Conservation (phyloP, 371 early-diverging fungal species). For the Mucor circinelloides region DNA sequence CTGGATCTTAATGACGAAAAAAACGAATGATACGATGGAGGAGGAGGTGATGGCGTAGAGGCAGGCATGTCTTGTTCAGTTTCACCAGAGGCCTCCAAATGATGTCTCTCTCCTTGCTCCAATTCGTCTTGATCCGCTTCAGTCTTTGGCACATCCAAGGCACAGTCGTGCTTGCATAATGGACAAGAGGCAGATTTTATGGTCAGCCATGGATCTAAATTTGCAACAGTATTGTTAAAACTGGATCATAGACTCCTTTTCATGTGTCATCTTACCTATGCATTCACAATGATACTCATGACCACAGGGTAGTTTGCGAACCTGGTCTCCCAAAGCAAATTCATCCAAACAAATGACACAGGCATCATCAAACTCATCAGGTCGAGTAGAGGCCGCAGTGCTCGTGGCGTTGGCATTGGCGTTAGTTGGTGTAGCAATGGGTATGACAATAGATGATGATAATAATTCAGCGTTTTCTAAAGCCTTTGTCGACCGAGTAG, state of each 20-base stretch:
- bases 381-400: neutral
- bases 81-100: neutral
- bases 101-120: neutral
- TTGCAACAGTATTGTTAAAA: neutral
- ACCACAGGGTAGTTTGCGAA: conserved; percentile 72
- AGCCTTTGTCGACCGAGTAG: conserved; percentile 33
- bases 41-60: conserved; percentile 11
- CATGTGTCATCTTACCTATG: conserved; percentile 57
- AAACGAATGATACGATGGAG: conserved; percentile 14
- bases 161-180: conserved; percentile 59
- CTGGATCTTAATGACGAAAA: conserved; percentile 21
- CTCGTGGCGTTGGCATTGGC: neutral
- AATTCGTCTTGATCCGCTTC: neutral
- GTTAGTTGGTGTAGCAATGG: neutral
- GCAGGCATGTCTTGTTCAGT: neutral
- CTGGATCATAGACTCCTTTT: neutral
- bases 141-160: conserved; percentile 28
- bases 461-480: conserved; percentile 36
- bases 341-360: conserved; percentile 87
- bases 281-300: conserved; percentile 87
- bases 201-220: conserved; percentile 58
- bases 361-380: conserved; percentile 15
- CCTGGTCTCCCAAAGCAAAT: conserved; percentile 60
- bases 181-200: conserved; percentile 58
- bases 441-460: neutral